Conservation (phyloP, 805 yeast species). For the Candida morakotiae region DNA sequence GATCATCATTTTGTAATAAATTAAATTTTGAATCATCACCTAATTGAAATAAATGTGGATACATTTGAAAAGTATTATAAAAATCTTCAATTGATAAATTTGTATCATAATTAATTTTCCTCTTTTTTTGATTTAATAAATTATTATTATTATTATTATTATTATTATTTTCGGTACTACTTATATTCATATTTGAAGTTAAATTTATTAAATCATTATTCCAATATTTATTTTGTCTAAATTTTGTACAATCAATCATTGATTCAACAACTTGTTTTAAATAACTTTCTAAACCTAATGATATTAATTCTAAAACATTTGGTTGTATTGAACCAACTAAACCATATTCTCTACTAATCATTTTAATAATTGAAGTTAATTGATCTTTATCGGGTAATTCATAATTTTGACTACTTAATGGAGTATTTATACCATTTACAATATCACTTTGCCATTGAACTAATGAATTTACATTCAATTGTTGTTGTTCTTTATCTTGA, state of each 20-base stretch:
- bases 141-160: too few relatives aligned
- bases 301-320: constrained; percentile 72
- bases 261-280: constrained; percentile 70
- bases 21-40: constrained; percentile 53
- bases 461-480: constrained; percentile 45
- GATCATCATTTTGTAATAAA: constrained; percentile 56
- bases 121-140: constrained; percentile 13
- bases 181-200: too few relatives aligned
- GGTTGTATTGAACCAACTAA: constrained; percentile 74
- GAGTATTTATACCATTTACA: constrained; percentile 77
- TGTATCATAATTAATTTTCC: constrained; percentile 17
- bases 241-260: constrained; percentile 67
- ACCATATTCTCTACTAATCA: constrained; percentile 88
- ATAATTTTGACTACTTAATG: constrained; percentile 69
- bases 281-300: constrained; percentile 80
- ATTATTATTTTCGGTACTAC: too few relatives aligned
- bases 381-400: constrained; percentile 80
- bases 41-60: constrained; percentile 68
- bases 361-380: constrained; percentile 64
- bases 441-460: constrained; percentile 92
- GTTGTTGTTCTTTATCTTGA: constrained; percentile 44
- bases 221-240: constrained; percentile 47
- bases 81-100: constrained; percentile 64
- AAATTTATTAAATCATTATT: constrained; percentile 29
- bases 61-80: constrained; percentile 56